Evolutionary conservation across 495 filamentous ascomycete genomes (phyloP), one percentile per base, ranked within the genome.

Genomic region (Lophiostoma macrostomum): DNA sequence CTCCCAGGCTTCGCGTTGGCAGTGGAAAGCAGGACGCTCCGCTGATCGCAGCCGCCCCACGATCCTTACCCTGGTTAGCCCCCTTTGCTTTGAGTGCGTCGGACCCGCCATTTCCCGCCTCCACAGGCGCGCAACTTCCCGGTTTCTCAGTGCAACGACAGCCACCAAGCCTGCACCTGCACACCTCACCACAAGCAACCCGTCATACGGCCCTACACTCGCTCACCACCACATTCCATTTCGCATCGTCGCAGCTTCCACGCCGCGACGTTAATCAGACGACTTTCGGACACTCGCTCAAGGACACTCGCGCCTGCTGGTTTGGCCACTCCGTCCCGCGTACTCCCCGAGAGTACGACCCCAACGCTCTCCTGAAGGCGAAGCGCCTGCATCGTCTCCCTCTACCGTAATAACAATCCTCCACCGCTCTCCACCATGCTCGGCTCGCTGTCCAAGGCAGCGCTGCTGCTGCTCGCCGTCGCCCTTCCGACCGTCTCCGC

Each of bases 401-500:
- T 1, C 20, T 11, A 28, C 48, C 13, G 29, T 25, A 32, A 38
- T 29, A 38, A 36, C 13, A 31, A 14, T 25, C 28, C n/a, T 13
- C 36, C 16, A 31, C 36, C 31, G 41, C 25, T 16, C 32, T 27
- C 48, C 55, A 56, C 20, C 45, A 67, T 67, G 65, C 47, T 62
- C 2, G 38, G 28, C 51, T 64, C 53, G 50, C 32, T 60, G 47
- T 45, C 43, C 41, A 53, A 25, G 37, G 40, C 44, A 35, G 35
- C 53, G 18, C 42, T 63, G 34, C 49, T 63, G 20, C 40, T 60
- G 27, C 48, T 55, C 4, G 39, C 64, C 18, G 48, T 56, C 23
- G 44, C 50, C 56, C 58, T 65, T 16, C 64, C 66, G 25, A 44
- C 58, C 29, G 42, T 64, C 3, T 60, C 62, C 51, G 70, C 69